Base-by-base conservation (phyloP, 768 basidiomycete species). In the Nidula microcarpa region DNA sequence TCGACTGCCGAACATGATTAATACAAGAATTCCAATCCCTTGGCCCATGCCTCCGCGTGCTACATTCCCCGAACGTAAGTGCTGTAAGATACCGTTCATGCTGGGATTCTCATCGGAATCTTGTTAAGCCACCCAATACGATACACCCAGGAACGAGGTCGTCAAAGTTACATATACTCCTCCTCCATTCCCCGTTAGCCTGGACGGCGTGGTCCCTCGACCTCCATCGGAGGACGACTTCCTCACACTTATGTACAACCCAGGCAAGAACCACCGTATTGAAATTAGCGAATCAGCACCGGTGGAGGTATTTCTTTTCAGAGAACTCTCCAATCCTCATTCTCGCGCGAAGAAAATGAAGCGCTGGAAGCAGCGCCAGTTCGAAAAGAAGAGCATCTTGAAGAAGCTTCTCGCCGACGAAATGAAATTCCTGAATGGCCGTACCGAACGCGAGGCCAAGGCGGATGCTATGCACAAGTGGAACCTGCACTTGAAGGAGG, bases 251-350 rank as follows among this genome's bases (percentile, higher is more conserved):
- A 71, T 89, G 62, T 84, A 87, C 59, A 82, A 80, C 53, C 76
- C 79, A 33, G 39, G 39, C 77, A 76, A 50, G 44, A 10, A 10
- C 44, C 72, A 46, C 35, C 13, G 35, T 13, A 51, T n/a, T 75
- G 9, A 62, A 62, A 30, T 68, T 69, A 32, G 60, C 56, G 77
- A 84, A 33, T 74, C 77, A 11, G 70, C 74, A 8, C 87, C 88
- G 10, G 75, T 89, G 54, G 91, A 94, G 64, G 62, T 78, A 18
- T 81, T 82, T 62, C 68, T 94, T 53, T 64, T 72, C 44, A 78
- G 79, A 55, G 91, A 94, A 62, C 80, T 94, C 37, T 77, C 88
- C 30, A 91, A 92, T 66, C 90, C 90, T 23, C 86, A 91, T 62
- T 83, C 87, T 10, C 85, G 89, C 16, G 87, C 90, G 7, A 91